phyloP scores from a whole-genome alignment of 352 stramenopile species.

The Globisporangium nagaii region DNA sequence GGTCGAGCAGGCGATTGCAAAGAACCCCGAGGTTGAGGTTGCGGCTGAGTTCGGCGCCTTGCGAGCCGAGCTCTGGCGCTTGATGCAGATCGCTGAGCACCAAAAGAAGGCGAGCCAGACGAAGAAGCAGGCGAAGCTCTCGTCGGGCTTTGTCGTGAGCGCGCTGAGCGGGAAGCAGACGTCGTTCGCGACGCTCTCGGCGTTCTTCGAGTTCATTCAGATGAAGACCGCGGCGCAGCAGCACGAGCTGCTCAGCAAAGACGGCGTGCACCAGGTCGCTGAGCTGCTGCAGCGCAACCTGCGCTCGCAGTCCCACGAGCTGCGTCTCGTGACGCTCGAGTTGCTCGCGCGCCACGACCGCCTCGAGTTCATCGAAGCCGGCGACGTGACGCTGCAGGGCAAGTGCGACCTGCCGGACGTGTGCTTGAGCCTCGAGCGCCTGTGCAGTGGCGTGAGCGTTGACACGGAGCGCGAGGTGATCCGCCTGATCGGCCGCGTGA shows the following conservation, averaged over 20 bases:
- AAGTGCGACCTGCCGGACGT: slow-evolving; percentile 67
- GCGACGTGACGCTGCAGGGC: slow-evolving; percentile 35
- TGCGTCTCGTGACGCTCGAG: slow-evolving; percentile 68
- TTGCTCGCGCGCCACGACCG: slow-evolving; percentile 53
- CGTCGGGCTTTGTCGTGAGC: slow-evolving; percentile 22
- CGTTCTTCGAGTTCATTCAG: slow-evolving; percentile 52
- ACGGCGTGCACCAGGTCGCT: slow-evolving; percentile 28
- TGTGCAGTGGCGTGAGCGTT: slow-evolving; percentile 50
- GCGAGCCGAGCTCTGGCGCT: slow-evolving; percentile 62
- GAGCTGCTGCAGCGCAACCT: slow-evolving; percentile 47
- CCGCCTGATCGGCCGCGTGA: slow-evolving; percentile 72
- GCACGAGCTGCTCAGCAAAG: slow-evolving; percentile 31
- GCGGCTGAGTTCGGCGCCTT: slow-evolving; percentile 20
- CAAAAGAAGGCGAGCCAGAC: slow-evolving; percentile 13
- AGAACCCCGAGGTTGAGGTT: not conserved
- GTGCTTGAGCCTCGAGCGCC: slow-evolving; percentile 54
- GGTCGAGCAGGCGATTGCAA: slow-evolving; percentile 21
- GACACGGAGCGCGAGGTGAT: slow-evolving; percentile 79
- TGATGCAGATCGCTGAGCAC: slow-evolving; percentile 49
- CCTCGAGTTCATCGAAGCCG: slow-evolving; percentile 41
- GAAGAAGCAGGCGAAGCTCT: slow-evolving; percentile 10
- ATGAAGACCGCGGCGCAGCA: slow-evolving; percentile 50
- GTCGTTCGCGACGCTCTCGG: slow-evolving; percentile 58
- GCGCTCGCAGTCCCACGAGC: slow-evolving; percentile 53
- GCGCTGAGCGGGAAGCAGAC: slow-evolving; percentile 32